Evolutionary conservation across 345 rosid genomes (phyloP), one percentile per base, ranked within the genome.

Genomic region (Lepidium africanum): DNA sequence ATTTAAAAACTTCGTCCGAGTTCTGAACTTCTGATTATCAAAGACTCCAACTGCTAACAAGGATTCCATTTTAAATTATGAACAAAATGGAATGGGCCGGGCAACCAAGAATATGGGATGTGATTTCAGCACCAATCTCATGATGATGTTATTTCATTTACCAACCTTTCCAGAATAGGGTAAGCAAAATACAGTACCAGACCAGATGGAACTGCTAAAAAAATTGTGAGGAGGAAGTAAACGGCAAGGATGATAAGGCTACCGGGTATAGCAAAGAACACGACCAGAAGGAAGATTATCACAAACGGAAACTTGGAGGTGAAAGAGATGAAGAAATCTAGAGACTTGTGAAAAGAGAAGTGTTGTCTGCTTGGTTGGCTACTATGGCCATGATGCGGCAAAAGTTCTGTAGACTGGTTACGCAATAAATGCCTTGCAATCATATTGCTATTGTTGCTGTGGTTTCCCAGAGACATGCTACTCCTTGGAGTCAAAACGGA

Each of bases 101-200:
- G 67, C 50, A 69, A 30, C 65, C 23, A 9, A 14, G 9, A 68
- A 46, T 55, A 56, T 10, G 72, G 30, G 59, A 41, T 30, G 41
- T 13, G 60, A 7, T 33, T 41, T 54, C 70, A 55, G 42, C 42
- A 39, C 14, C 67, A 41, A 37, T 59, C 49, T 59, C 78, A 60
- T 54, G 73, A 74, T 46, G 73, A 74, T 17, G 71, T 65, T 63
- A 72, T 63, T 48, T 87, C 92, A 74, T 82, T 82, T 35, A 82
- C 79, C 79, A 87, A 68, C 85, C 84, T 83, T 70, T 83, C 86
- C 77, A 85, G 69, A 72, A 77, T 79, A 59, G 88, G 88, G 35
- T 73, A 83, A 42, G 86, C 81, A 57, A 82, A 82, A 82, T 82
- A 87, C 42, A 85, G 70, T 32, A 87, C 80, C 73, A 81, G 36